Evolutionary conservation across 2,329 filamentous ascomycete species (phyloP).

Genomic region (Fusarium continuum): DNA sequence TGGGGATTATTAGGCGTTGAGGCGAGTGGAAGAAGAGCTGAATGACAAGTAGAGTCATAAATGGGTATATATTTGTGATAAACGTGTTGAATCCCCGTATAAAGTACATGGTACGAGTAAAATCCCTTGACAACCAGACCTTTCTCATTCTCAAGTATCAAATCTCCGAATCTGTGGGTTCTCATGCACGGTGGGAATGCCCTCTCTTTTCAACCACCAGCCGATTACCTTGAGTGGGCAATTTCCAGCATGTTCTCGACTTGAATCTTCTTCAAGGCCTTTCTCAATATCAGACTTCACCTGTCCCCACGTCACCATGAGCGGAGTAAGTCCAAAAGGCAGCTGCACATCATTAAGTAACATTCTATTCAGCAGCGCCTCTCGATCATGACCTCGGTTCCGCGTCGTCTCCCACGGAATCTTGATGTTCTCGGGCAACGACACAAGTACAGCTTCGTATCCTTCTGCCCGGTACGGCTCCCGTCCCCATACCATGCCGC

Average conservation of each 20-base stretch:
- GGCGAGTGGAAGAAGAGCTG: not conserved
- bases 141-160: not conserved
- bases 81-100: not conserved
- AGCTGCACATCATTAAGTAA: conserved; percentile 4
- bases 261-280: conserved; percentile 4
- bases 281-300: conserved; percentile 29
- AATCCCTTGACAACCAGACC: not conserved
- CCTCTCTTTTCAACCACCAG: conserved; percentile 6
- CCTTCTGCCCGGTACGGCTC: conserved; percentile 40
- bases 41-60: not conserved
- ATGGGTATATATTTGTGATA: not conserved
- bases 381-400: conserved; percentile 5
- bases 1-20: not conserved
- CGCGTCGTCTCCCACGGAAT: conserved; percentile 41
- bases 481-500: conserved; percentile 41
- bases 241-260: not conserved
- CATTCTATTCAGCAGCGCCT: conserved; percentile 4
- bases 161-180: conserved; percentile 4
- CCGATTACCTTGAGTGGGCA: not conserved
- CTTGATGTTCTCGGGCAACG: conserved; percentile 29
- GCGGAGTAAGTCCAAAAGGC: not conserved
- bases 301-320: conserved; percentile 29
- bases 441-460: conserved; percentile 27
- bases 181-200: conserved; percentile 7
- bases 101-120: not conserved